Evolutionary conservation across 768 basidiomycete genomes (phyloP).

Genomic region (Baorangia bicolor): DNA sequence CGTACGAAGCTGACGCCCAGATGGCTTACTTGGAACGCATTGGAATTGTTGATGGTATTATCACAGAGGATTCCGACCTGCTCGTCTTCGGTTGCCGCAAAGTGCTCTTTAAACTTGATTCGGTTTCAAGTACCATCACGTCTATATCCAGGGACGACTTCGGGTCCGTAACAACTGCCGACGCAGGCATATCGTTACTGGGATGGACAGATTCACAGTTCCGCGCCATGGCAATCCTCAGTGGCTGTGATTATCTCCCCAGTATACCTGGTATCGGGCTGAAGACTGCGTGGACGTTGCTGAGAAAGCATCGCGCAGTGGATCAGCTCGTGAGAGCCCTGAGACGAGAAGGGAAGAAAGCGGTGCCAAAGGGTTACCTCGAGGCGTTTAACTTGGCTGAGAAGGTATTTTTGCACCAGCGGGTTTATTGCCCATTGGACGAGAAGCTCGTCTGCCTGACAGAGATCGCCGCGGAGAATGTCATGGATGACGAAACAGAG

Average conservation of each 20-base stretch:
- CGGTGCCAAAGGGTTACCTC: constrained; percentile 75
- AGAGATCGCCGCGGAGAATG: constrained; percentile 49
- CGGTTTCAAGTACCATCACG: constrained; percentile 58
- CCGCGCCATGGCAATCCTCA: constrained; percentile 89
- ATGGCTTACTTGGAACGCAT: constrained; percentile 85
- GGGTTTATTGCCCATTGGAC: constrained; percentile 78
- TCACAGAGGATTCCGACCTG: constrained; percentile 97
- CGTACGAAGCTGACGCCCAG: constrained; percentile 98
- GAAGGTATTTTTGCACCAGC: constrained; percentile 88
- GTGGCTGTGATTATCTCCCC: constrained; percentile 90
- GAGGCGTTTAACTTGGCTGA: constrained; percentile 79
- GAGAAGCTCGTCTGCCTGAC: constrained; percentile 70
- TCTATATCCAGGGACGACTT: constrained; percentile 70
- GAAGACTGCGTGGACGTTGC: constrained; percentile 84
- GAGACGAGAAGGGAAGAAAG: constrained; percentile 79
- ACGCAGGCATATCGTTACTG: constrained; percentile 67
- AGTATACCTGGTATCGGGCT: constrained; percentile 90
- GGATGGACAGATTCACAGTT: constrained; percentile 93
- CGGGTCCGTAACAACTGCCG: constrained; percentile 50
- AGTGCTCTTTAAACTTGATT: constrained; percentile 93
- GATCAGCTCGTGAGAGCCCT: constrained; percentile 80
- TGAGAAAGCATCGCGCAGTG: constrained; percentile 82
- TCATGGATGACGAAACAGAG: constrained; percentile 61
- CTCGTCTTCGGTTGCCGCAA: constrained; percentile 94
- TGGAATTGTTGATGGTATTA: constrained; percentile 83